Conservation (phyloP, 164 flowering plant species). For the Vitis rupestris region DNA sequence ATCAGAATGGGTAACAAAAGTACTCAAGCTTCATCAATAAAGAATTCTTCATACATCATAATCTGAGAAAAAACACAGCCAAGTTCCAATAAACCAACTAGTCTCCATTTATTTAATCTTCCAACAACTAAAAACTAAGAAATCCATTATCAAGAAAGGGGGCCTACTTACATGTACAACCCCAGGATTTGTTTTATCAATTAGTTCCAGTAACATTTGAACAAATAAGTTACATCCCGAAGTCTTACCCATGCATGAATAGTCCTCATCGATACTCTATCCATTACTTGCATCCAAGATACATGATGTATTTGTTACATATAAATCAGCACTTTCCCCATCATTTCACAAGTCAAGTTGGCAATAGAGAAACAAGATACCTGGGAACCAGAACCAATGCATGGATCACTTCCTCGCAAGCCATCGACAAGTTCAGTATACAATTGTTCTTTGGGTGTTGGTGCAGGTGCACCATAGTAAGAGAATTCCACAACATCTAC, state of each 20-base stretch:
- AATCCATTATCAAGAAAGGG: neutral
- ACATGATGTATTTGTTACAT: neutral
- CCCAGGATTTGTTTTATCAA: neutral
- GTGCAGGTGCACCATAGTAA: slow-evolving; percentile 88
- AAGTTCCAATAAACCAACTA: neutral
- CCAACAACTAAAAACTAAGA: neutral
- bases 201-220: neutral
- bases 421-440: slow-evolving; percentile 92
- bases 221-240: neutral
- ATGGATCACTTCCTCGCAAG: slow-evolving; percentile 80
- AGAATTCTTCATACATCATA: neutral
- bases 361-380: slow-evolving; percentile 28
- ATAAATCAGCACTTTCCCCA: neutral
- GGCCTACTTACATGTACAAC: neutral
- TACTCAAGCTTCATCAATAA: neutral
- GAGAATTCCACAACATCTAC: slow-evolving; percentile 96
- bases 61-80: neutral
- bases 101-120: too few relatives aligned
- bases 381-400: slow-evolving; percentile 94
- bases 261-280: neutral
- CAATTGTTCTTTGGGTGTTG: slow-evolving; percentile 80
- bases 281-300: neutral
- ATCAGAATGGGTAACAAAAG: too few relatives aligned
- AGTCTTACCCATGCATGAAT: neutral
- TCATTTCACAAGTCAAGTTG: neutral